Conservation (phyloP, 2,329 filamentous ascomycete species). For the Aspergillus persii region DNA sequence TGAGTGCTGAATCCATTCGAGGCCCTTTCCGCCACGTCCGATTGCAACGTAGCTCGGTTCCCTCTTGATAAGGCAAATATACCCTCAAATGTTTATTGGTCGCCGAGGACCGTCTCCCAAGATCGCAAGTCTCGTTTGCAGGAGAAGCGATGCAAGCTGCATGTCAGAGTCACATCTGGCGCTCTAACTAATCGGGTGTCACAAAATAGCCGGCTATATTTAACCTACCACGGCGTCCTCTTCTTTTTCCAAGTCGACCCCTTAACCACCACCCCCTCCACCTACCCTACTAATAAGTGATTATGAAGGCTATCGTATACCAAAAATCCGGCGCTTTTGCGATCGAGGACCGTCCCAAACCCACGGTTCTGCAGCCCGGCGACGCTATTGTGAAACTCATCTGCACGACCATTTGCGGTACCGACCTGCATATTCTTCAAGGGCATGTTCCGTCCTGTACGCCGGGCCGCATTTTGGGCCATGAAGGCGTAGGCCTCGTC, state of each 20-base stretch:
- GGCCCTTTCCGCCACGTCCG: not conserved
- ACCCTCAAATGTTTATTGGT: not conserved
- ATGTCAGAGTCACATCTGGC: not conserved
- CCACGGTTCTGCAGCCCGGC: conserved; percentile 38
- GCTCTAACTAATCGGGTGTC: not conserved
- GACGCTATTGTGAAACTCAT: conserved; percentile 50
- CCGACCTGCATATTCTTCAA: conserved; percentile 54
- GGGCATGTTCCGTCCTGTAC: conserved; percentile 51
- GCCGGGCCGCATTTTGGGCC: conserved; percentile 50
- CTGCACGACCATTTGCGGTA: conserved; percentile 53
- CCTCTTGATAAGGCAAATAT: not conserved
- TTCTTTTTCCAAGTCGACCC: not conserved
- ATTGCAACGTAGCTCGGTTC: not conserved
- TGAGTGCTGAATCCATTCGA: not conserved
- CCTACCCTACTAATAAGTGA: not conserved
- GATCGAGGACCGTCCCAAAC: conserved; percentile 37
- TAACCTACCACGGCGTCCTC: not conserved
- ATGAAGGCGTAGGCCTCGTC: conserved; percentile 54
- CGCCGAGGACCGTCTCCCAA: not conserved
- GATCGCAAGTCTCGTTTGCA: not conserved
- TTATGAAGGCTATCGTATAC: conserved; percentile 50
- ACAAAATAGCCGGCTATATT: not conserved
- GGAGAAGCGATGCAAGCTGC: not conserved
- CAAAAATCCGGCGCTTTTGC: conserved; percentile 28
- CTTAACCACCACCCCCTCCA: not conserved